Evolutionary conservation across 129 eudicot genomes (phyloP).

Genomic region (Oenanthe sinensis): DNA sequence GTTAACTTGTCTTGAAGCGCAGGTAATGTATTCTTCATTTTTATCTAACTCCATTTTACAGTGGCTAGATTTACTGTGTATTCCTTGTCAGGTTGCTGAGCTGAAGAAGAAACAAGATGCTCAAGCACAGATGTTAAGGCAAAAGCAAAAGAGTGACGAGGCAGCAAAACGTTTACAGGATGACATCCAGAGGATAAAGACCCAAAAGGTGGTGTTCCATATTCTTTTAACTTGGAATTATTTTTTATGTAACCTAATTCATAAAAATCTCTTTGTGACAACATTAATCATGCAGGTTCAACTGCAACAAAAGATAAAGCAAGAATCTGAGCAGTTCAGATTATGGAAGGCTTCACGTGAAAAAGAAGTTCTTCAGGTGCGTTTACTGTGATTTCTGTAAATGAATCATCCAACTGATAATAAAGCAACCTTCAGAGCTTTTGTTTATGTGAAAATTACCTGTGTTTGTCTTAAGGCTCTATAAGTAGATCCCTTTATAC

Average conservation of each 20-base stretch:
- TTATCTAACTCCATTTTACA: not conserved
- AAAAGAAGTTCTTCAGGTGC: conserved; percentile 97
- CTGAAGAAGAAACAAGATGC: conserved; percentile 97
- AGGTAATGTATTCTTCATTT: conserved; percentile 36
- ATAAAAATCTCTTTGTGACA: not conserved
- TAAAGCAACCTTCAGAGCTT: not conserved
- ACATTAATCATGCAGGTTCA: conserved; percentile 54
- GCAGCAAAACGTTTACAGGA: conserved; percentile 81
- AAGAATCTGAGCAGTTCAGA: conserved; percentile 94
- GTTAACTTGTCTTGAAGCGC: conserved; percentile 66
- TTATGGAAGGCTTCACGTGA: conserved; percentile 87
- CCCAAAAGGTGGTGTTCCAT: conserved; percentile 53
- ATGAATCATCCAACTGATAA: not conserved
- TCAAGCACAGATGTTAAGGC: conserved; percentile 84
- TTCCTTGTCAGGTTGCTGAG: conserved; percentile 50
- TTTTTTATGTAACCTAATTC: not conserved
- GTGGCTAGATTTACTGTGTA: conserved; percentile 3
- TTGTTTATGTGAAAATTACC: not conserved
- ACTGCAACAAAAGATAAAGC: conserved; percentile 93
- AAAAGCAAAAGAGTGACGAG: conserved; percentile 91
- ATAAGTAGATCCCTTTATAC: not conserved
- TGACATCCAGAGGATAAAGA: conserved; percentile 89
- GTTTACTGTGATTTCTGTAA: not conserved
- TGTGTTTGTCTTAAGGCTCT: not conserved
- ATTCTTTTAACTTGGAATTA: not conserved